phyloP scores from a whole-genome alignment of 1,284 basidiomycete species.

The Ustilago cynodontis region DNA sequence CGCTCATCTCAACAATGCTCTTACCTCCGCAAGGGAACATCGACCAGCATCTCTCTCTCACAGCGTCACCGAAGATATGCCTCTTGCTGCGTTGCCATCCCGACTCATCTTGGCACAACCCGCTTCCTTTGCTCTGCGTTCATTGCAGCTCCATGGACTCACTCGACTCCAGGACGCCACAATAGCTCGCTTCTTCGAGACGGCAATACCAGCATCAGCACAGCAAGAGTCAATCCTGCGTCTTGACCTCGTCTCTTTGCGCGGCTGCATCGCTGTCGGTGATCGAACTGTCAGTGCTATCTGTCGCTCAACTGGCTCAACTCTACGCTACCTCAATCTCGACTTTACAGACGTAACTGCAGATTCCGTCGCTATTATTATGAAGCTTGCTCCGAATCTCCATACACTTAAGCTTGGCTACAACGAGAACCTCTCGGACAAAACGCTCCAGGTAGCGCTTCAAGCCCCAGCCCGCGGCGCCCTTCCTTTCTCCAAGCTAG shows the following conservation, averaged over 20 bases:
- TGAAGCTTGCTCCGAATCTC: slow-evolving; percentile 15
- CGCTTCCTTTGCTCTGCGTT: slow-evolving; percentile 31
- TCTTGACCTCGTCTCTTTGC: slow-evolving; percentile 34
- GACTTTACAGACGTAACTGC: slow-evolving; percentile 47
- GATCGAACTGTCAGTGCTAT: slow-evolving; percentile 35
- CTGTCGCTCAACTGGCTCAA: slow-evolving; percentile 26
- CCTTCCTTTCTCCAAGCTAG: slow-evolving; percentile 28
- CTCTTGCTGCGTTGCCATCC: slow-evolving; percentile 23
- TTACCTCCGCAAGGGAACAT: slow-evolving; percentile 6
- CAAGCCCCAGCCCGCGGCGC: slow-evolving; percentile 15
- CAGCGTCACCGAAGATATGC: slow-evolving; percentile 2
- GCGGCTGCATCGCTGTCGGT: slow-evolving; percentile 35
- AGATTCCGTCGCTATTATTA: slow-evolving; percentile 22
- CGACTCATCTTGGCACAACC: slow-evolving; percentile 6
- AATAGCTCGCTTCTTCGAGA: slow-evolving; percentile 33
- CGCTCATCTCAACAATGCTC: slow-evolving; percentile 22
- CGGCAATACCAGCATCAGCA: slow-evolving; percentile 1
- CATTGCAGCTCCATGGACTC: slow-evolving; percentile 43
- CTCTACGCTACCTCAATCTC: slow-evolving; percentile 41
- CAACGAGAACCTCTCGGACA: slow-evolving; percentile 37
- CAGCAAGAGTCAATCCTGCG: slow-evolving; percentile 9
- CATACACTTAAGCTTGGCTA: slow-evolving; percentile 40
- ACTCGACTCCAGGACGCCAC: slow-evolving; percentile 35
- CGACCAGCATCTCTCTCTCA: slow-evolving; percentile 5
- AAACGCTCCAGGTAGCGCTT: slow-evolving; percentile 17